phyloP scores from a whole-genome alignment of 106 monocot species.

The Platanthera zijinensis region DNA sequence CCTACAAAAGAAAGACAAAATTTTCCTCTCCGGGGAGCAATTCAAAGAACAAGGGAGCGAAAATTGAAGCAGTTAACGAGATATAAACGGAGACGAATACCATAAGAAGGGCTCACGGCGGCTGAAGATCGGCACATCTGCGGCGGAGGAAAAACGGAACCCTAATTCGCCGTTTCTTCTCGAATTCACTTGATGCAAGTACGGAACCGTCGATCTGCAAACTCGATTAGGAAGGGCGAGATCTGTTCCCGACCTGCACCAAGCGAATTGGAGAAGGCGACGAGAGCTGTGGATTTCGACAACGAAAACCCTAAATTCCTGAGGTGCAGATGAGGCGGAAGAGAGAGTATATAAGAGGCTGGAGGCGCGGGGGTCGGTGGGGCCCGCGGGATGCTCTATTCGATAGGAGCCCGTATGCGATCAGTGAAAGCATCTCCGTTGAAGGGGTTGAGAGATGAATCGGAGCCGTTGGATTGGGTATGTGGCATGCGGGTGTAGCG shows the following conservation, averaged over 20 bases:
- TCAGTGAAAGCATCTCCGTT: neutral
- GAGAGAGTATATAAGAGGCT: neutral
- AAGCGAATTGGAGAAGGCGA: conserved; percentile 13
- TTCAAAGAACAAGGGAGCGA: neutral
- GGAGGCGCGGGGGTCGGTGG: neutral
- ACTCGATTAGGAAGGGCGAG: neutral
- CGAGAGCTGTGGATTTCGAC: neutral
- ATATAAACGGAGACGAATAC: neutral
- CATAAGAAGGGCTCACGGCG: too few species aligned
- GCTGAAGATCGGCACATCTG: neutral
- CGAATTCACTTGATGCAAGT: conserved; percentile 14
- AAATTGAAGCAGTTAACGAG: neutral
- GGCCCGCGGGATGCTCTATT: neutral
- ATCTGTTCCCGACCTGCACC: conserved; percentile 14
- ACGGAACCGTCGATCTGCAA: neutral
- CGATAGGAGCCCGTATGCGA: neutral
- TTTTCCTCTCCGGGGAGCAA: neutral
- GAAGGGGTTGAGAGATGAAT: neutral
- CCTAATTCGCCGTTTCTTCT: conserved; percentile 4
- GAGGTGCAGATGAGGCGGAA: neutral
- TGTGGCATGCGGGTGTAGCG: neutral
- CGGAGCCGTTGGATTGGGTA: neutral
- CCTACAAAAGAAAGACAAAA: neutral
- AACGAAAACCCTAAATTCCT: neutral
- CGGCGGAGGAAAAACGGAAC: neutral